Evolutionary conservation across 768 basidiomycete species (phyloP).

Genomic region (Boletellus ananas): DNA sequence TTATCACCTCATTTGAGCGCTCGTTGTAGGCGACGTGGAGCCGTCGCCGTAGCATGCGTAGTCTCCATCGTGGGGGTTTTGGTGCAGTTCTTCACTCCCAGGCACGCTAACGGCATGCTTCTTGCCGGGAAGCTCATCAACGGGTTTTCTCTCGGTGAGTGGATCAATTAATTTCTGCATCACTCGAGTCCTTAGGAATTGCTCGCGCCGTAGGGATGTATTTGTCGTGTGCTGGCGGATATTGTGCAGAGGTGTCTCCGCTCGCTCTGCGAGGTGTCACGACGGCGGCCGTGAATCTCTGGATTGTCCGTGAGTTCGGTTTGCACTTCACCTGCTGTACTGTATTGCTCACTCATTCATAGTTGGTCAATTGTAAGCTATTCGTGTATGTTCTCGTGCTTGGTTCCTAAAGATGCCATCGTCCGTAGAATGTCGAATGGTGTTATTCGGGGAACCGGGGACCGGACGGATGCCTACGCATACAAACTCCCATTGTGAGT

Average conservation of each 20-base stretch:
- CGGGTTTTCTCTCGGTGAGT: slow-evolving; percentile 24
- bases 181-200: not conserved
- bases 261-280: slow-evolving; percentile 25
- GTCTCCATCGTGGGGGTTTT: slow-evolving; percentile 22
- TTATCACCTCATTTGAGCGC: not conserved
- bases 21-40: too few relatives aligned
- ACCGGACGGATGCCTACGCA: slow-evolving; percentile 18
- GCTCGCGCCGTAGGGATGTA: slow-evolving; percentile 17
- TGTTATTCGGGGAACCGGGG: slow-evolving; percentile 23
- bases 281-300: slow-evolving; percentile 23
- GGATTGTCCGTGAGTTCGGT: slow-evolving; percentile 20
- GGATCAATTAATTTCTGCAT: not conserved
- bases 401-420: not conserved
- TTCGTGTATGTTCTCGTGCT: too few relatives aligned
- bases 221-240: slow-evolving; percentile 21
- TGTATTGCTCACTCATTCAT: not conserved
- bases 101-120: slow-evolving; percentile 21
- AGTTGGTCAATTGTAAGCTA: slow-evolving; percentile 25
- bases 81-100: slow-evolving; percentile 22
- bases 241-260: slow-evolving; percentile 28
- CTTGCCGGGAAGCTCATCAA: slow-evolving; percentile 26
- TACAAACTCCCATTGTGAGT: slow-evolving; percentile 28
- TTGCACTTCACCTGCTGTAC: too few relatives aligned
- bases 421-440: slow-evolving; percentile 21
- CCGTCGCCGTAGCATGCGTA: slow-evolving; percentile 13